phyloP scores from a whole-genome alignment of 257 asterid species.

The Solanum tarijense region DNA sequence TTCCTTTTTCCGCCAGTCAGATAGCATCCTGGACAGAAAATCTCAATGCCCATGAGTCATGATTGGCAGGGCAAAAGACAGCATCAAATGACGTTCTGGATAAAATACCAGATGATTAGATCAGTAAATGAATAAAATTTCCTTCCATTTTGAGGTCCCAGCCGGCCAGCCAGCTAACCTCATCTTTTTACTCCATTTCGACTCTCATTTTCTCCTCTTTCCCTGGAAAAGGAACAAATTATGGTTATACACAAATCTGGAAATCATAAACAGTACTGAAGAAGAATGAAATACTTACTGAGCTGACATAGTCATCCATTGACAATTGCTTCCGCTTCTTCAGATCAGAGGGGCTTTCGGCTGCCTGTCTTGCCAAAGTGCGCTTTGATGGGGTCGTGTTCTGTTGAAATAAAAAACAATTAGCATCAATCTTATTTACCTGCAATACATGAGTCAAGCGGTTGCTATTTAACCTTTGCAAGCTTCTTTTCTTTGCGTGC shows the following conservation, averaged over 20 bases:
- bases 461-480: constrained; percentile 47
- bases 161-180: neutral
- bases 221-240: constrained; percentile 37
- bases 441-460: neutral
- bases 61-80: neutral
- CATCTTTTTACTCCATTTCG: neutral
- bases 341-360: constrained; percentile 66
- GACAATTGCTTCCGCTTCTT: constrained; percentile 67
- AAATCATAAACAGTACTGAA: neutral
- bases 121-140: neutral
- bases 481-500: constrained; percentile 97
- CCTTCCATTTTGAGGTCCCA: neutral
- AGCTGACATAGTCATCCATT: constrained; percentile 76
- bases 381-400: constrained; percentile 63
- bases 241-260: neutral
- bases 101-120: neutral
- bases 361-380: constrained; percentile 54
- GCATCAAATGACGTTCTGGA: neutral
- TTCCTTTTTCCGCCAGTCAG: neutral
- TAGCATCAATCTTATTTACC: neutral
- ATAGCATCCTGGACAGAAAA: neutral
- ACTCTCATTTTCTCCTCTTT: constrained; percentile 52
- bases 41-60: neutral
- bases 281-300: constrained; percentile 26
- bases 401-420: constrained; percentile 14